Base-by-base conservation (phyloP, 2,329 filamentous ascomycete genomes). In the Penicillium brasilianum region DNA sequence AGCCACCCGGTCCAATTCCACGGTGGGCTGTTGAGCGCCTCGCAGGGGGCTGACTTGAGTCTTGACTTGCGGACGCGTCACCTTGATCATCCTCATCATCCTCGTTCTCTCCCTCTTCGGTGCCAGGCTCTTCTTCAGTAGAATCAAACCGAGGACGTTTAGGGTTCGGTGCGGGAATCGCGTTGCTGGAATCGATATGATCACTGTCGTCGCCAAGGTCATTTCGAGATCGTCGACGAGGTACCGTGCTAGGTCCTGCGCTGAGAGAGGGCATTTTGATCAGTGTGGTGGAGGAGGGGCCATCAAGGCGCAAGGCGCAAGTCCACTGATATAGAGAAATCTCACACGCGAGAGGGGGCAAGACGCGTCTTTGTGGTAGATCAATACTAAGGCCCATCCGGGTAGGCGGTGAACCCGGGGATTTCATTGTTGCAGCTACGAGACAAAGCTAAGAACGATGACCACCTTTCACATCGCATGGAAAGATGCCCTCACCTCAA, bases 221-320 rank as follows among this genome's bases (percentile, higher is more conserved):
- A 16, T 60, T 58, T 18, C 67, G 70, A 48, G 65, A 68, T 54
- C 76, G 74, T 54, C 75, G 75, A 44, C 65, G 70, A 28, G 74
- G 67, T 14, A 70, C 51, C 34, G 65, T 65, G 44, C 60, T 64
- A 20, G 71, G 67, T 22, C 68, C 39, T 32, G 65, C 65, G 41
- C 59, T 63, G 28, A 57, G 54, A 34, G 72, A 69, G 51, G 71
- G 66, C 75, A 77, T 77, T 2, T 25, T 70, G 25, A 28, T 10
- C 18, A 30, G 30, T 25, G 10, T 36, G 34, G 14, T 39, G 18
- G 28, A 30, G n/a, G n/a, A 13, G 46, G 48, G 36, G 48, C 56
- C 56, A 61, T 56, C 57, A 58, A 48, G 52, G 53, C 46, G 49
- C 39, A 32, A 57, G 43, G 37, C 59, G 25, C 22, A 39, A 53